Evolutionary conservation across 2,329 filamentous ascomycete species (phyloP).

Genomic region (Simplicillium aogashimaense): DNA sequence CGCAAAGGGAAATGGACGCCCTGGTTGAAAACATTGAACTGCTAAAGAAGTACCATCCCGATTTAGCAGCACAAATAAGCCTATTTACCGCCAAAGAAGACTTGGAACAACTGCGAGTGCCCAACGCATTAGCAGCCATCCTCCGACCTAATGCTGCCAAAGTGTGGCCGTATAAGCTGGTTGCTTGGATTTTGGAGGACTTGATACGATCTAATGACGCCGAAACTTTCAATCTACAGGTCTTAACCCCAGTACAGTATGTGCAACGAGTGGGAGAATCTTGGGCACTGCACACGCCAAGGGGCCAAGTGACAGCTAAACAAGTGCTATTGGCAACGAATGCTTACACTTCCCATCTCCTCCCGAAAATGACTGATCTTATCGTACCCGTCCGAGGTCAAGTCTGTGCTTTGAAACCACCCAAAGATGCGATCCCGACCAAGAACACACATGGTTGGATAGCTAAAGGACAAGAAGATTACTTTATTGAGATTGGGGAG

Average conservation of each 20-base stretch:
- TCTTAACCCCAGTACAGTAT: conserved; percentile 53
- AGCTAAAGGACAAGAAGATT: conserved; percentile 49
- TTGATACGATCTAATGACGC: conserved; percentile 31
- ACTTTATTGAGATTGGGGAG: conserved; percentile 60
- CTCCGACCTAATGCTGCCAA: conserved; percentile 56
- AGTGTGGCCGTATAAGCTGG: conserved; percentile 78
- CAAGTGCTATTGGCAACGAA: conserved; percentile 73
- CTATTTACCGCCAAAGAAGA: conserved; percentile 27
- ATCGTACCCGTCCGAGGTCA: conserved; percentile 72
- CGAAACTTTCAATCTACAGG: conserved; percentile 60
- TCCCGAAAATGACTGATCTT: conserved; percentile 58
- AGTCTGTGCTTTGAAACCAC: conserved; percentile 56
- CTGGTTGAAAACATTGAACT: conserved; percentile 38
- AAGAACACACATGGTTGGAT: conserved; percentile 54
- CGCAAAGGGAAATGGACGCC: conserved; percentile 41
- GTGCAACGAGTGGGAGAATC: conserved; percentile 25
- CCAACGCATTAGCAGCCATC: conserved; percentile 51
- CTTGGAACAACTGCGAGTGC: conserved; percentile 43
- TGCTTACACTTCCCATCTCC: conserved; percentile 68
- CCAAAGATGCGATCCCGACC: conserved; percentile 28
- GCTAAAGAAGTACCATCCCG: conserved; percentile 41
- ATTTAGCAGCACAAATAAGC: conserved; percentile 39
- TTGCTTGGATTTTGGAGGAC: conserved; percentile 58
- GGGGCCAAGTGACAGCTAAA: conserved; percentile 53
- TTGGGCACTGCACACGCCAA: conserved; percentile 57